These are phyloP conservation scores for Cyberlindnera misumaiensis DNA, from an alignment of 805 yeast species.

Conservation along the genomic window DNA sequence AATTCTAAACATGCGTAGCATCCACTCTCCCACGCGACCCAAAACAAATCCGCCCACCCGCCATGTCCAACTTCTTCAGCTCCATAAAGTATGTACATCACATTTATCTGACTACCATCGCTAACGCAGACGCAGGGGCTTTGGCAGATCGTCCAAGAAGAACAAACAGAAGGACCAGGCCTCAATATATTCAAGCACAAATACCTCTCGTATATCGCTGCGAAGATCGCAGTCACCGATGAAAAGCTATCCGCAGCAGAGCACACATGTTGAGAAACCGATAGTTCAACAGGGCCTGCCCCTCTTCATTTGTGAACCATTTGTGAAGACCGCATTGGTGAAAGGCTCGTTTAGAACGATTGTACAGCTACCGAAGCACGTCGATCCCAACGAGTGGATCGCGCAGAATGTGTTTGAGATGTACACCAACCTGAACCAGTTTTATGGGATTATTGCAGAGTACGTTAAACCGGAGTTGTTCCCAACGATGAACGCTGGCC, in stretches of 20 bases:
- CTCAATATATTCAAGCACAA: conserved; percentile 29
- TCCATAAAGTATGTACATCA: conserved; percentile 9
- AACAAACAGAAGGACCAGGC: conserved; percentile 31
- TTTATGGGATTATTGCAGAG: conserved; percentile 86
- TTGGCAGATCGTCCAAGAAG: conserved; percentile 50
- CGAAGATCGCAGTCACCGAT: conserved; percentile 39
- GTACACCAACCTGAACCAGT: conserved; percentile 77
- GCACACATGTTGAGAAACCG: conserved; percentile 15
- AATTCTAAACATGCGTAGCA: too few relatives aligned
- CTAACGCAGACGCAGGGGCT: conserved; percentile 28
- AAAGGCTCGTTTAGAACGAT: conserved; percentile 96
- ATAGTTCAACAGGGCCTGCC: conserved; percentile 17
- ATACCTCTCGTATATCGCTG: conserved; percentile 41
- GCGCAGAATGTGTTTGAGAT: conserved; percentile 89
- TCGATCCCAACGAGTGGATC: conserved; percentile 92
- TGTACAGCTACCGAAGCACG: conserved; percentile 91
- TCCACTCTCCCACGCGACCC: too few relatives aligned
- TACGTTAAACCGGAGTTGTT: conserved; percentile 84
- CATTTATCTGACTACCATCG: neutral
- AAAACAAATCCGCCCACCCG: neutral
- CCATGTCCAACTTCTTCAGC: conserved; percentile 12
- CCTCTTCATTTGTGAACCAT: conserved; percentile 84
- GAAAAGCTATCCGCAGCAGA: conserved; percentile 18
- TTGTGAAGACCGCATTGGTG: conserved; percentile 87
- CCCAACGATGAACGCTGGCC: conserved; percentile 95